A percentile compares a stretch with the other conserved stretches of the same genome.
phyloP scores from a whole-genome alignment of 2,329 filamentous ascomycete genomes.

The Botrytis hyacinthi region DNA sequence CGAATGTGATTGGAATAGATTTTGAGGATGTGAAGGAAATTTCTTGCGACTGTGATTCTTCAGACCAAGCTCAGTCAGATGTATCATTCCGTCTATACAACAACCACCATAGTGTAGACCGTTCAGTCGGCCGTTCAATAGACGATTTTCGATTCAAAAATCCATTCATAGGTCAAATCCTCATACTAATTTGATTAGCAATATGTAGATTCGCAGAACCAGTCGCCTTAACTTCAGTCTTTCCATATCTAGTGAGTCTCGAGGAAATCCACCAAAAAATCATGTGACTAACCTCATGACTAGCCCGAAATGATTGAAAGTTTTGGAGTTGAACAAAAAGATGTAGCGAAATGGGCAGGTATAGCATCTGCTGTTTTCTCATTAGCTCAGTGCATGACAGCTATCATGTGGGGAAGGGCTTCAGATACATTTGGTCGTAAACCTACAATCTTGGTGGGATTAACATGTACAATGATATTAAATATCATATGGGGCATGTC shows the following conservation, averaged over 20 bases:
- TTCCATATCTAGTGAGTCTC: conserved; percentile 44
- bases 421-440: conserved; percentile 82
- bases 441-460: conserved; percentile 70
- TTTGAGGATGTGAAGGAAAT: neutral
- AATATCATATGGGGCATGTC: conserved; percentile 84
- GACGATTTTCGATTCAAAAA: neutral
- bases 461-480: conserved; percentile 76
- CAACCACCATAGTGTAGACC: neutral
- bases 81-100: neutral
- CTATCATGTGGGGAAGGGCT: conserved; percentile 71
- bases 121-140: neutral
- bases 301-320: conserved; percentile 80
- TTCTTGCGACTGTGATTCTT: neutral
- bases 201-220: conserved; percentile 79
- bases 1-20: conserved; percentile 9
- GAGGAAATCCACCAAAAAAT: neutral
- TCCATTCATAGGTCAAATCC: neutral
- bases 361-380: conserved; percentile 72
- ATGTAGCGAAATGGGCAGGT: conserved; percentile 80
- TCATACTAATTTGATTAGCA: conserved; percentile 47
- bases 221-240: conserved; percentile 57
- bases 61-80: neutral
- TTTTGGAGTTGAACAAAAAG: conserved; percentile 67
- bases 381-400: conserved; percentile 67
- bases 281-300: conserved; percentile 40